These are phyloP conservation scores for Capronia americana DNA, from an alignment of 2,329 filamentous ascomycete genomes.

Conservation along the genomic window DNA sequence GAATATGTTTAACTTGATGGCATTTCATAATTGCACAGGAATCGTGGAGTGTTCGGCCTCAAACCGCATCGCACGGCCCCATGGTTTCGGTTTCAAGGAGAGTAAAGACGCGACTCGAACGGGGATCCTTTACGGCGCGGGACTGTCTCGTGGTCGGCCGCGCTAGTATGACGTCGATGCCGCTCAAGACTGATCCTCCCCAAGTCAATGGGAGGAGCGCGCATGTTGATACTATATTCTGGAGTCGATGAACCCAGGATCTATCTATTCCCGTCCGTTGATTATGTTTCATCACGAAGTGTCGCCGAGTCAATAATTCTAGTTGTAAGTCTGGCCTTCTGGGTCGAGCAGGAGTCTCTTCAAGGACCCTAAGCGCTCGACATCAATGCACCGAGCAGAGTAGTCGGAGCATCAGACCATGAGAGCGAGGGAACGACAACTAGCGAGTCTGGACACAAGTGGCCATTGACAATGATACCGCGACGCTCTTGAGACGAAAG, in stretches of 20 bases:
- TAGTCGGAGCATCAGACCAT: neutral
- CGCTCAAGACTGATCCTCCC: neutral
- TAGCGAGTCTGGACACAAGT: neutral
- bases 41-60: slow-evolving; percentile 3
- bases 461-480: neutral
- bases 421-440: neutral
- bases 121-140: slow-evolving; percentile 11
- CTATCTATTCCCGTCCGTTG: neutral
- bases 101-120: slow-evolving; percentile 15
- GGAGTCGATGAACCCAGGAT: too few species aligned
- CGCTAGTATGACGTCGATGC: slow-evolving; percentile 15
- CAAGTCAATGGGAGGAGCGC: neutral
- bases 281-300: neutral
- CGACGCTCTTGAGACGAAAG: neutral
- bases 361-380: neutral
- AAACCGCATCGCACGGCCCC: slow-evolving; percentile 18
- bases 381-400: neutral
- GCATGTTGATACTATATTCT: neutral
- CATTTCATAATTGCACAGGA: slow-evolving; percentile 30
- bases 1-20: slow-evolving; percentile 16
- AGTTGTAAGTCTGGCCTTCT: neutral
- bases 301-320: neutral
- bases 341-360: neutral
- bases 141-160: neutral
- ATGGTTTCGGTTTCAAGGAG: slow-evolving; percentile 27